A percentile compares a stretch with the other conserved stretches of the same genome.
Evolutionary conservation across 2,329 filamentous ascomycete genomes (phyloP).

Genomic region (Fusarium sp.): DNA sequence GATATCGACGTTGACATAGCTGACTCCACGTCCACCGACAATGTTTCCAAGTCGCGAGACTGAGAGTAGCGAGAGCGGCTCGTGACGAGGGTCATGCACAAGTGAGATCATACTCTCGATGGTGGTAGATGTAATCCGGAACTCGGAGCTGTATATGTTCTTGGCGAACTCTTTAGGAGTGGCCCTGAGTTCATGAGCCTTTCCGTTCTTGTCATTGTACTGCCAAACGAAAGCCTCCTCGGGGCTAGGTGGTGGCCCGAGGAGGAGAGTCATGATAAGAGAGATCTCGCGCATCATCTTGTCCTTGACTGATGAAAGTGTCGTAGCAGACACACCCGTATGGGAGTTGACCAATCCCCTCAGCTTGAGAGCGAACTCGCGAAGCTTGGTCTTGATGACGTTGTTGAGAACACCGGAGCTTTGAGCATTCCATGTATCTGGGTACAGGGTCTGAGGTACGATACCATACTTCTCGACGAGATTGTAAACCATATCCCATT

Average conservation of each 20-base stretch:
- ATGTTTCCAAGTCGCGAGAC: slow-evolving; percentile 85
- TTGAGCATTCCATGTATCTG: slow-evolving; percentile 82
- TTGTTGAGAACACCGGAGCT: slow-evolving; percentile 76
- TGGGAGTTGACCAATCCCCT: slow-evolving; percentile 62
- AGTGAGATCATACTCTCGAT: slow-evolving; percentile 81
- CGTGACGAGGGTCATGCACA: slow-evolving; percentile 86
- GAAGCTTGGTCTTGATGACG: slow-evolving; percentile 83
- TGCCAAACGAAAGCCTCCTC: slow-evolving; percentile 81
- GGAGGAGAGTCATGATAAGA: slow-evolving; percentile 81
- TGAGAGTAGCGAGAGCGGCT: slow-evolving; percentile 76
- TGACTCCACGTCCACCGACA: slow-evolving; percentile 78
- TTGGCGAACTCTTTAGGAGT: slow-evolving; percentile 79
- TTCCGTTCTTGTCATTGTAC: slow-evolving; percentile 76
- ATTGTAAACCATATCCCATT: slow-evolving; percentile 94
- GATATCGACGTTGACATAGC: slow-evolving; percentile 87
- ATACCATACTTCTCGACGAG: slow-evolving; percentile 88
- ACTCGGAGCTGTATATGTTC: slow-evolving; percentile 70
- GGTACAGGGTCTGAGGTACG: slow-evolving; percentile 84
- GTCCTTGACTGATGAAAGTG: slow-evolving; percentile 67
- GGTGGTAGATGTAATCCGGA: slow-evolving; percentile 68
- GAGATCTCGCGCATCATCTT: slow-evolving; percentile 85
- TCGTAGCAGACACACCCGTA: slow-evolving; percentile 50
- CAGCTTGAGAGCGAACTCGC: slow-evolving; percentile 83
- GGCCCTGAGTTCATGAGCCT: slow-evolving; percentile 69
- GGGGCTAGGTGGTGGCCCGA: slow-evolving; percentile 80